Evolutionary conservation across 345 rosid genomes (phyloP).

Genomic region (Brassica rapa): DNA sequence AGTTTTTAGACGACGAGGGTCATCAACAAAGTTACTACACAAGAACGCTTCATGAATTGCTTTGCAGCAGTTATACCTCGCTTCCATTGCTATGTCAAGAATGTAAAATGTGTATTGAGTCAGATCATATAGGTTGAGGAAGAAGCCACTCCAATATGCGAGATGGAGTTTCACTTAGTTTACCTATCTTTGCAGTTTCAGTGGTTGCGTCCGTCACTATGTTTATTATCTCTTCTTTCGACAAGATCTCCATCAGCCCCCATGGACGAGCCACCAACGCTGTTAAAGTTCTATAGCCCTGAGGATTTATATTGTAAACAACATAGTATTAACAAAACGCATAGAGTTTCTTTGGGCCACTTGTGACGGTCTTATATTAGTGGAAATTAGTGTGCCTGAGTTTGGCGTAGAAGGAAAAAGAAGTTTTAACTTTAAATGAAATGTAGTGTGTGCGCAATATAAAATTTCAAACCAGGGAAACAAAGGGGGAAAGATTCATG

Average conservation of each 20-base stretch:
- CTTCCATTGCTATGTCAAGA: constrained; percentile 71
- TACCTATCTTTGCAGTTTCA: constrained; percentile 83
- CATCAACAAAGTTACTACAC: constrained; percentile 55
- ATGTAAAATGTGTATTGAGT: not conserved
- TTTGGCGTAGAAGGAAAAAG: not conserved
- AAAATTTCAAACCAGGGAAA: constrained; percentile 13
- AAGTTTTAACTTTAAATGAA: not conserved
- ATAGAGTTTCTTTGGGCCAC: not conserved
- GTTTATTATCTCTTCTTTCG: constrained; percentile 71
- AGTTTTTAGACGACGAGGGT: constrained; percentile 56
- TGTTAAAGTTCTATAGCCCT: constrained; percentile 73
- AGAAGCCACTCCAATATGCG: not conserved
- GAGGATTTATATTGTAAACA: constrained; percentile 38
- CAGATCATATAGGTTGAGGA: constrained; percentile 8
- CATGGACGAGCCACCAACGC: constrained; percentile 82
- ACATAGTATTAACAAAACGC: not conserved
- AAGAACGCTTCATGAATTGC: constrained; percentile 62
- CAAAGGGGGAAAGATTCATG: constrained; percentile 1
- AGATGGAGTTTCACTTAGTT: not conserved
- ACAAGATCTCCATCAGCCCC: constrained; percentile 81
- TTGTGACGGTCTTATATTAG: not conserved
- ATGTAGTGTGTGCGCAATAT: not conserved
- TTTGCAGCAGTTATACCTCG: constrained; percentile 75
- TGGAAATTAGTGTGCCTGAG: constrained; percentile 1
- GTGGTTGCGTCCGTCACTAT: constrained; percentile 60